These are phyloP conservation scores for Ustilago shanxiensis DNA, from an alignment of 1,284 basidiomycete species.

Conservation along the genomic window DNA sequence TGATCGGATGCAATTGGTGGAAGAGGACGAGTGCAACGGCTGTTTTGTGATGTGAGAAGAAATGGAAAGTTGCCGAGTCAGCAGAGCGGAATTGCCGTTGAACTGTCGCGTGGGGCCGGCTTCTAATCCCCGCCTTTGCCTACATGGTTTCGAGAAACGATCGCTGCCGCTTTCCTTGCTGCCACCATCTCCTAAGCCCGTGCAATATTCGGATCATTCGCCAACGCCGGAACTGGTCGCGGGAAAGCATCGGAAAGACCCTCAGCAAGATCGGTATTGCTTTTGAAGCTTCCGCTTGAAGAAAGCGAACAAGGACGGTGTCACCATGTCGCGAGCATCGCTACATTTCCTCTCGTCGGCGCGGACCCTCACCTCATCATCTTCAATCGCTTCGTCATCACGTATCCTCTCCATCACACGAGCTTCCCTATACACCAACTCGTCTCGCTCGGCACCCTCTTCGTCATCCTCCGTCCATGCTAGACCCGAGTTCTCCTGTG, in stretches of 20 bases:
- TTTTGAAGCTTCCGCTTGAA: not conserved
- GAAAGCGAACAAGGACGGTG: too few species aligned
- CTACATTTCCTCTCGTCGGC: conserved; percentile 17
- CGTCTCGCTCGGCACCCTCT: not conserved
- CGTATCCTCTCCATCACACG: not conserved
- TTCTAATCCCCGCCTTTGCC: not conserved
- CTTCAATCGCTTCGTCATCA: not conserved
- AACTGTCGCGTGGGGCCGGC: not conserved
- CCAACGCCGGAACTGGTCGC: too few species aligned
- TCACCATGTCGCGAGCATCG: conserved; percentile 30
- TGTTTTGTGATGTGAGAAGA: not conserved
- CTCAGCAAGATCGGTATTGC: too few species aligned
- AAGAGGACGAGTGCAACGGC: too few species aligned
- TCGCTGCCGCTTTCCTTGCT: not conserved
- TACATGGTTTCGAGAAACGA: not conserved
- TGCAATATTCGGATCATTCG: not conserved
- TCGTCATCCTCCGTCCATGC: conserved; percentile 14
- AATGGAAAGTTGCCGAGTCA: conserved; percentile 14
- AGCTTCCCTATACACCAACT: conserved; percentile 7
- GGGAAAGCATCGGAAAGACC: too few species aligned
- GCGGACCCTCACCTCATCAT: conserved; percentile 1
- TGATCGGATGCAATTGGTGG: too few species aligned
- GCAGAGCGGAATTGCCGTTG: not conserved
- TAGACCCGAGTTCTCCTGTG: conserved; percentile 59
- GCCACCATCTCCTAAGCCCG: not conserved